Conservation (phyloP, 352 stramenopile genomes). For the Phytophthora sp. region DNA sequence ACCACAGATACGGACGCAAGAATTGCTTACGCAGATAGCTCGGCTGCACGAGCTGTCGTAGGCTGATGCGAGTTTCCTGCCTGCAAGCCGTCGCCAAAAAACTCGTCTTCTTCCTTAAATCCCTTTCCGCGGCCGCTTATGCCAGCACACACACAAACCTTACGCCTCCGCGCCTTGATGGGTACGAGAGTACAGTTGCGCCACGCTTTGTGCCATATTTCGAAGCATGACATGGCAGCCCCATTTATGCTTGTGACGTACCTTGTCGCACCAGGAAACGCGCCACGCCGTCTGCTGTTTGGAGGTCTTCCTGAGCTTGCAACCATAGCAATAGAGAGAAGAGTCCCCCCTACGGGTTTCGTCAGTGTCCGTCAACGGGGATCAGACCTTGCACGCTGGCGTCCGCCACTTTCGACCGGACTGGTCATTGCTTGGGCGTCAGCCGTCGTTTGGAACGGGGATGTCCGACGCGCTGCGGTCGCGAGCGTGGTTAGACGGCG, state of each 20-base stretch:
- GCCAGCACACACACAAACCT: conserved; percentile 3
- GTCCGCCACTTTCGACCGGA: conserved; percentile 6
- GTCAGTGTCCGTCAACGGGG: conserved; percentile 11
- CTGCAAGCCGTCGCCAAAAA: no score
- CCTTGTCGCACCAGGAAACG: conserved; percentile 19
- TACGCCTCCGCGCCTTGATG: not conserved
- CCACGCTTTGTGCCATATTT: conserved; percentile 22
- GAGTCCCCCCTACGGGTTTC: conserved; percentile 4
- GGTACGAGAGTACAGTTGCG: conserved; percentile 4
- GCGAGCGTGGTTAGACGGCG: no score
- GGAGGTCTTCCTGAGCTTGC: conserved; percentile 11
- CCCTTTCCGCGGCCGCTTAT: not conserved
- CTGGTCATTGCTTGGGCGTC: conserved; percentile 4
- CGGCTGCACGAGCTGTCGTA: not conserved
- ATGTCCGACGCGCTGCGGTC: not conserved
- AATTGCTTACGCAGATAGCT: no score
- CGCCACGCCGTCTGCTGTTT: conserved; percentile 9
- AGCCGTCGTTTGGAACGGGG: conserved; percentile 18
- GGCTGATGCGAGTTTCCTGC: not conserved
- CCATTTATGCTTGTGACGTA: conserved; percentile 5
- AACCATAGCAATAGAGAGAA: conserved; percentile 11
- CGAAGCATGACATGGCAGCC: conserved; percentile 3
- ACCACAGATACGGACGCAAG: no score
- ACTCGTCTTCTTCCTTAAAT: not conserved
- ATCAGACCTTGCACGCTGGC: conserved; percentile 20